Conservation (phyloP, 148 eudicot species). For the Vaccinium myrtillus region DNA sequence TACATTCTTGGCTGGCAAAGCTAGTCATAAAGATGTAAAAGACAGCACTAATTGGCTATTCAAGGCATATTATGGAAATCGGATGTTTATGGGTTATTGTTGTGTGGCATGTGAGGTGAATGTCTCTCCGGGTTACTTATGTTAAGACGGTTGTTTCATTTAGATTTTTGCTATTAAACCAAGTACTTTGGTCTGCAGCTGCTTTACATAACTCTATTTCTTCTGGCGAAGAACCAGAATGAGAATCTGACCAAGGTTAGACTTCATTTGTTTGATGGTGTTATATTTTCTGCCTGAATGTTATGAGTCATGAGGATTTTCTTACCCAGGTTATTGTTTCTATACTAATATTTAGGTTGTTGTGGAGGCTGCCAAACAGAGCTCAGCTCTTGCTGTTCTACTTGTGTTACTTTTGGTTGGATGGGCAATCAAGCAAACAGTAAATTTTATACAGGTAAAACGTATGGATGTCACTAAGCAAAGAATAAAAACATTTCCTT, state of each 20-base stretch:
- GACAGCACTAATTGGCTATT: conserved; percentile 92
- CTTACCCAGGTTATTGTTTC: neutral
- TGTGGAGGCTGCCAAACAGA: conserved; percentile 45
- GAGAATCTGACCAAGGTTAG: conserved; percentile 63
- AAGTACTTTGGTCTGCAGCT: conserved; percentile 43
- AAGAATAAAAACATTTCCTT: neutral
- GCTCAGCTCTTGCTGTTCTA: conserved; percentile 42
- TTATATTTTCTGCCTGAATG: conserved; percentile 10
- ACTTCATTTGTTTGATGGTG: conserved; percentile 10
- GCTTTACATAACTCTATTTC: conserved; percentile 78
- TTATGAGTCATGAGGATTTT: neutral
- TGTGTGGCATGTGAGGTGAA: conserved; percentile 95
- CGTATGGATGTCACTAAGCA: neutral
- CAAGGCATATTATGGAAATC: conserved; percentile 75
- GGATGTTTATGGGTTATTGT: conserved; percentile 90
- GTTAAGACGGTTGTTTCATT: neutral
- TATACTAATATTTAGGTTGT: conserved; percentile 48
- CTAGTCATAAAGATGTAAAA: conserved; percentile 92
- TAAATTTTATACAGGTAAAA: conserved; percentile 86
- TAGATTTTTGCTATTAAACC: neutral
- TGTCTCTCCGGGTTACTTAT: neutral
- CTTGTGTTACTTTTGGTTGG: conserved; percentile 67
- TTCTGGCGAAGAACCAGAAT: conserved; percentile 66
- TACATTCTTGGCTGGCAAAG: conserved; percentile 86
- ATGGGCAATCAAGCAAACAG: conserved; percentile 77